Evolutionary conservation across 768 basidiomycete genomes (phyloP).

Genomic region (Agaricus subrufescens): DNA sequence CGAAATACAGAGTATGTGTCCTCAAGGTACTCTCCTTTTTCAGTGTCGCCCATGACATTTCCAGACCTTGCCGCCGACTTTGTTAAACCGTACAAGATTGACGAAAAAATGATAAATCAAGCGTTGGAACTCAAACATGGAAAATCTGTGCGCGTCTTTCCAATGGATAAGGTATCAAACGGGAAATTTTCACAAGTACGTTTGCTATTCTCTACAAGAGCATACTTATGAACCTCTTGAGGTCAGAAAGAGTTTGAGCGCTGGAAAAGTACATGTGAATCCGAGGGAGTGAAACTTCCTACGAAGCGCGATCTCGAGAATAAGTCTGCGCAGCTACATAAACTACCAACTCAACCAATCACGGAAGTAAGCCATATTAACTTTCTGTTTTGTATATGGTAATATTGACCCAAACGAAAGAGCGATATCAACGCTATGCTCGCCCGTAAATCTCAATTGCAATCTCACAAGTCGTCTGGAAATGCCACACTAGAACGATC

Average conservation of each 20-base stretch:
- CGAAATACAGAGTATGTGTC: constrained; percentile 64
- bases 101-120: constrained; percentile 61
- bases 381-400: constrained; percentile 6
- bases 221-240: background rate
- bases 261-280: constrained; percentile 35
- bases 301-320: constrained; percentile 60
- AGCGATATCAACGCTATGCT: constrained; percentile 80
- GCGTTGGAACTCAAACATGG: constrained; percentile 77
- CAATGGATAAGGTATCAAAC: constrained; percentile 89
- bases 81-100: constrained; percentile 67
- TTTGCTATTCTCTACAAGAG: constrained; percentile 11
- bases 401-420: constrained; percentile 31
- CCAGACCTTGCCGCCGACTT: constrained; percentile 46
- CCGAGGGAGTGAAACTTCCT: constrained; percentile 62
- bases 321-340: constrained; percentile 60
- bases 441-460: constrained; percentile 53
- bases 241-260: constrained; percentile 71
- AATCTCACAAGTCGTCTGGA: constrained; percentile 24
- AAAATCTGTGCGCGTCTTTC: constrained; percentile 50
- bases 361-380: constrained; percentile 64
- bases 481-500: constrained; percentile 56
- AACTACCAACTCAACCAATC: constrained; percentile 53
- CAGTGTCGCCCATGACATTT: constrained; percentile 2
- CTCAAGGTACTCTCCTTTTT: too few relatives aligned
- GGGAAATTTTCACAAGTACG: constrained; percentile 56